These are phyloP conservation scores for Calonectria montana DNA, from an alignment of 2,329 filamentous ascomycete genomes.

Conservation along the genomic window DNA sequence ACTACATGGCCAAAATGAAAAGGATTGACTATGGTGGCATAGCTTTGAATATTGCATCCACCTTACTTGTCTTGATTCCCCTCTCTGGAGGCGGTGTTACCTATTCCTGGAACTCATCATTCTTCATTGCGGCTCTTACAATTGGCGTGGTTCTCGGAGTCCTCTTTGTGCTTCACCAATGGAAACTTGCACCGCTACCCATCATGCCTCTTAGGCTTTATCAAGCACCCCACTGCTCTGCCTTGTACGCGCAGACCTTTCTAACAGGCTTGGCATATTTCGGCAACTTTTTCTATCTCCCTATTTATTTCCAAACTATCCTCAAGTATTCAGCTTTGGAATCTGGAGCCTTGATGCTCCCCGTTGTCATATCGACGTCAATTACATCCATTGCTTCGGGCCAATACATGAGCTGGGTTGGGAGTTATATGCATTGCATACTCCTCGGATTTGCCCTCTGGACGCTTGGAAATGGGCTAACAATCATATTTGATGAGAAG, in stretches of 20 bases:
- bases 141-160: neutral
- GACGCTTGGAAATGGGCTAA: neutral
- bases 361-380: neutral
- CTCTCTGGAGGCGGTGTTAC: neutral
- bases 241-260: neutral
- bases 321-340: neutral
- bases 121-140: neutral
- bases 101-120: neutral
- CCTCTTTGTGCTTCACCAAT: neutral
- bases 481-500: neutral
- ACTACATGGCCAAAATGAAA: neutral
- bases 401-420: neutral
- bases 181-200: neutral
- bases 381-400: neutral
- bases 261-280: neutral
- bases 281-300: neutral
- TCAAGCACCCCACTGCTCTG: neutral
- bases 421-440: neutral
- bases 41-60: neutral
- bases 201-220: neutral
- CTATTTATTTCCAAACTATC: neutral
- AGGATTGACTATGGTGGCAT: constrained; percentile 1
- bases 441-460: neutral
- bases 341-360: neutral
- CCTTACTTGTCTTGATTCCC: neutral